These are phyloP conservation scores for Backusella tarrabulga DNA, from an alignment of 192 early-diverging fungal species.

Conservation along the genomic window DNA sequence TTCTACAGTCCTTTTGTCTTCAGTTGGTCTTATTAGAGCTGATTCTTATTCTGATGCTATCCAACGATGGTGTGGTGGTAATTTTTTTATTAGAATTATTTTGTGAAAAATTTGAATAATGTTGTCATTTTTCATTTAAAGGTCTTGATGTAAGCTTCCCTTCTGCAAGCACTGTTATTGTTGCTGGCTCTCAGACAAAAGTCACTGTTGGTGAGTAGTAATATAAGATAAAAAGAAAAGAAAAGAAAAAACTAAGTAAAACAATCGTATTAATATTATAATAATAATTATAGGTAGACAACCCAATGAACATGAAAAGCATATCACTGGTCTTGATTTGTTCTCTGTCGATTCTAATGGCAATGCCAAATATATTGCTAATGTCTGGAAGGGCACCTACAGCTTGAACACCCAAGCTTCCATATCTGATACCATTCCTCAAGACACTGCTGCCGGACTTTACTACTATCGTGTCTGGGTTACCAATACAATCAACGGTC, in stretches of 20 bases:
- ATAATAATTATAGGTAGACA: constrained; percentile 8
- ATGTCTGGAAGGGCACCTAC: constrained; percentile 30
- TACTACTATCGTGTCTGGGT: constrained; percentile 43
- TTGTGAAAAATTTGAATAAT: too few relatives aligned
- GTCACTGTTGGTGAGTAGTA: constrained; percentile 29
- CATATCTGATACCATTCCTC: constrained; percentile 20
- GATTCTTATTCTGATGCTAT: constrained; percentile 34
- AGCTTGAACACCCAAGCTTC: constrained; percentile 23
- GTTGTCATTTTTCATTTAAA: background rate
- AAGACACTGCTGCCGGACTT: constrained; percentile 25
- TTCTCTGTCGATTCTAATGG: constrained; percentile 23
- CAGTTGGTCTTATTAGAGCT: constrained; percentile 13
- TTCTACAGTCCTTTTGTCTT: constrained; percentile 27
- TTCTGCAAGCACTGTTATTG: constrained; percentile 9
- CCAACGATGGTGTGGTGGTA: constrained; percentile 29
- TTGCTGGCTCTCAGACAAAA: constrained; percentile 19
- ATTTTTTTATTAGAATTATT: background rate
- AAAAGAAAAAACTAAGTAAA: background rate
- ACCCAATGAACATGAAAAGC: constrained; percentile 15
- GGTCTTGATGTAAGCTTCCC: constrained; percentile 19
- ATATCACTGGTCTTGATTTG: constrained; percentile 34
- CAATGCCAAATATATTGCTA: constrained; percentile 27
- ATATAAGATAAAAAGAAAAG: background rate
- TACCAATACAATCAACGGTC: constrained; percentile 27
- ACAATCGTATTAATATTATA: background rate